Base-by-base conservation (phyloP, 2,329 filamentous ascomycete species). In the Thermochaetoides dissita region DNA sequence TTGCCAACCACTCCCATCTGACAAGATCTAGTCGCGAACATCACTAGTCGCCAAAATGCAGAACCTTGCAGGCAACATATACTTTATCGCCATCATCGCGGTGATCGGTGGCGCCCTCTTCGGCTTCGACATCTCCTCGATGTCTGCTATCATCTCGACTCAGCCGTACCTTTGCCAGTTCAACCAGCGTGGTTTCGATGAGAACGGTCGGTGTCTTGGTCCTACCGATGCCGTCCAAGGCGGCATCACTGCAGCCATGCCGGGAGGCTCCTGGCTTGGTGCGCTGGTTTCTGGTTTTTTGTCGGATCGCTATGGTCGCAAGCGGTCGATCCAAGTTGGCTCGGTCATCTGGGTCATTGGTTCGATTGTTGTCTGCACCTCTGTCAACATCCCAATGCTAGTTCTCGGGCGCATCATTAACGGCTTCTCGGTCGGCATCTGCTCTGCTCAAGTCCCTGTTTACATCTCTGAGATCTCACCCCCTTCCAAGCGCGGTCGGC, bases 381-480 rank as follows among this genome's bases (percentile, higher is more conserved):
- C 74, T 2, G 69, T 74, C 51, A 73, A 77, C 42, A 59, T 80
- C 34, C 66, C 61, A 5, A 68, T 73, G 44, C 54, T 79, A 7
- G 67, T 72, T 39, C 67, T 64, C 12, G 71, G 71, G 6, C 68
- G 71, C 39, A 63, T 79, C 47, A 67, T 83, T 55, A 80, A 78
- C 51, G 79, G 79, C 42, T 57, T 82, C 36, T 69, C 72, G 39
- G 76, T 82, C 41, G 79, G 79, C 51, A 78, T 81, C 54, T 77
- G 72, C 46, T 79, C 74, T 33, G 74, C 76, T 3, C 76, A 81
- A 53, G 77, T 80, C 2, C 76, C 78, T 3, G 76, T 82, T 30
- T 83, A 82, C 54, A 71, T 82, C 17, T 71, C 76, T 17, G 79
- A 84, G 55, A 66, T 83, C 30, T 74, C 79, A 11, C 72, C 72